Evolutionary conservation across 202 grass and related monocot genomes (phyloP), one percentile per base, ranked within the genome.

Genomic region (Saccharum hybrid): DNA sequence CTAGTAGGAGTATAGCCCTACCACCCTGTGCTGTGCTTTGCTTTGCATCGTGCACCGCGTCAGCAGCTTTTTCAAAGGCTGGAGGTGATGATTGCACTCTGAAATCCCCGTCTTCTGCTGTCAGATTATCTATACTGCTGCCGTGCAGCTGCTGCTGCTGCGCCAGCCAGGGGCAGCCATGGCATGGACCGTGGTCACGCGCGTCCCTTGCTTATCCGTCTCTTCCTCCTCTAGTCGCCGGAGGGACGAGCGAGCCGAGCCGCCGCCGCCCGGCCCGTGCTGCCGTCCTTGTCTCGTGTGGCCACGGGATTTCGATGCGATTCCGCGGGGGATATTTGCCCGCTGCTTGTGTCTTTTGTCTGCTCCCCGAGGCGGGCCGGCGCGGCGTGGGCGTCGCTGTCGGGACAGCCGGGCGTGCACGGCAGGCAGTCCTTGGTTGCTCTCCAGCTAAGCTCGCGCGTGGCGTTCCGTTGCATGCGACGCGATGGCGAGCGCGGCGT

Each of bases 321-420:
- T 62, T n/a, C 15, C 33, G 28, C 34, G 4, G 6, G 48, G 68
- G 41, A 68, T 60, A 8, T 18, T 10, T 45, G 8, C 22, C 23
- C 16, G 10, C 59, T 57, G 18, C 56, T 60, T 0, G 56, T 4
- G 34, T 34, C 2, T 41, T 21, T 66, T 42, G 22, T 63, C 82
- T 61, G 63, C 7, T 70, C n/a, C 51, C 57, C 45, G 82, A 78
- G 28, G 13, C 59, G 0, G 51, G 2, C 0, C 52, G 18, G 52
- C 54, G 19, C 43, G 84, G 42, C 84, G 42, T 79, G 75, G 39
- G 49, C 68, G 45, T 82, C 73, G 54, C 54, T 77, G 79, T 82
- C 70, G 63, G 49, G 76, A 48, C 81, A 74, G 28, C 74, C 39
- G 61, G 66, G 81, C 81, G 69, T 84, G 60, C 62, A 68, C 81